phyloP scores from a whole-genome alignment of 768 basidiomycete genomes.

The Pisolithus sp. region DNA sequence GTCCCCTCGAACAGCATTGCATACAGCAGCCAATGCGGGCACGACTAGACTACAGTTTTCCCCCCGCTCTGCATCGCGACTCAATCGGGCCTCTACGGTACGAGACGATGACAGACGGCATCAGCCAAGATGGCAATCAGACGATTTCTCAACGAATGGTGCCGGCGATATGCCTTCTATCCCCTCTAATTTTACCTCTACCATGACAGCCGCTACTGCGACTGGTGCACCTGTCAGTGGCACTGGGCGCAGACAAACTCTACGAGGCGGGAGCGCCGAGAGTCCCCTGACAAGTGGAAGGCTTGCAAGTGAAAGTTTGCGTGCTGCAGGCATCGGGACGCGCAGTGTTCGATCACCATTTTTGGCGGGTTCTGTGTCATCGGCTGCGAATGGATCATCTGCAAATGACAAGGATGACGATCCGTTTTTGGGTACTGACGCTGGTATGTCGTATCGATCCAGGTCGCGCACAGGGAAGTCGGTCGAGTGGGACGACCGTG shows the following conservation, averaged over 20 bases:
- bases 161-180: no score
- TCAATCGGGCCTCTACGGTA: conserved; percentile 38
- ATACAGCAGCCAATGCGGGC: conserved; percentile 16
- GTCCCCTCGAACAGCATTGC: conserved; percentile 20
- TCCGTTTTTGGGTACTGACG: conserved; percentile 3
- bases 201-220: not conserved
- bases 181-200: not conserved
- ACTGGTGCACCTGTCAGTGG: conserved; percentile 7
- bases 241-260: conserved; percentile 46
- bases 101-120: conserved; percentile 44
- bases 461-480: conserved; percentile 6
- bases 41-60: conserved; percentile 19
- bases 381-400: not conserved
- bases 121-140: conserved; percentile 50
- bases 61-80: conserved; percentile 22
- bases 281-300: conserved; percentile 46
- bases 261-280: conserved; percentile 66
- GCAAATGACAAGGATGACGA: not conserved
- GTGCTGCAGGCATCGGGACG: conserved; percentile 61
- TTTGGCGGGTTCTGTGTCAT: not conserved
- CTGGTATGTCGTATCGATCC: conserved; percentile 13
- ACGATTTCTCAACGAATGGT: conserved; percentile 31
- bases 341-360: conserved; percentile 19
- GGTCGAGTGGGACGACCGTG: conserved; percentile 22
- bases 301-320: conserved; percentile 59